These are phyloP conservation scores for Erigeron canadensis DNA, from an alignment of 129 eudicot genomes.

Conservation along the genomic window DNA sequence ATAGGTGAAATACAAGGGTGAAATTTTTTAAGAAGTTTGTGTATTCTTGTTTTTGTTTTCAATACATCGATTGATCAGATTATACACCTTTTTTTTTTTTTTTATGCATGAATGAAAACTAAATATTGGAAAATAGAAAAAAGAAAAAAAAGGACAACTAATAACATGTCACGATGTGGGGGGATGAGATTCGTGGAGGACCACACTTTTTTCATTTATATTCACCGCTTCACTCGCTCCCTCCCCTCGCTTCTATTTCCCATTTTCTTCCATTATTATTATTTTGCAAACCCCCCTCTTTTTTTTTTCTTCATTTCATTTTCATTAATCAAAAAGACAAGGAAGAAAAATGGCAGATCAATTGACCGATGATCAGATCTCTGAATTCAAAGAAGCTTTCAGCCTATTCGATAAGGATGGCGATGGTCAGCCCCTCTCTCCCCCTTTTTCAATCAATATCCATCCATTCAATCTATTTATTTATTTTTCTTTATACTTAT, in stretches of 20 bases:
- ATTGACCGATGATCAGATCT: slow-evolving; percentile 69
- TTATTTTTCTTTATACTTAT: background rate
- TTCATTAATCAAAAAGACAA: background rate
- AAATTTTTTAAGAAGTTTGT: no score
- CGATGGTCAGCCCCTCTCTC: slow-evolving; percentile 39
- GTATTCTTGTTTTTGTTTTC: no score
- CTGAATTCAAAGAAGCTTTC: slow-evolving; percentile 67
- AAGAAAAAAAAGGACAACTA: slow-evolving; percentile 12
- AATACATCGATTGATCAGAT: no score
- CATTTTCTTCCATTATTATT: background rate
- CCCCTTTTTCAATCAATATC: background rate
- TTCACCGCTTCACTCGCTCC: slow-evolving; percentile 6
- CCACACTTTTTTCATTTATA: slow-evolving; percentile 32
- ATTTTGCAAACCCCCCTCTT: background rate
- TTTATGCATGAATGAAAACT: no score
- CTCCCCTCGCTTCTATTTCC: background rate
- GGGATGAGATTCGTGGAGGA: slow-evolving; percentile 28
- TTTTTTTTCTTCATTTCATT: background rate
- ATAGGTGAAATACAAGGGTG: no score
- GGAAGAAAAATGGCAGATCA: slow-evolving; percentile 50
- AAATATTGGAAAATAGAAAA: no score
- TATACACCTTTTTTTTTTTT: no score
- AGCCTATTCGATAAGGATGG: slow-evolving; percentile 67
- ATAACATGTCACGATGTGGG: slow-evolving; percentile 10
- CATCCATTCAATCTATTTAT: background rate